Conservation (phyloP, 352 stramenopile genomes). For the Globisporangium acanthophoron region DNA sequence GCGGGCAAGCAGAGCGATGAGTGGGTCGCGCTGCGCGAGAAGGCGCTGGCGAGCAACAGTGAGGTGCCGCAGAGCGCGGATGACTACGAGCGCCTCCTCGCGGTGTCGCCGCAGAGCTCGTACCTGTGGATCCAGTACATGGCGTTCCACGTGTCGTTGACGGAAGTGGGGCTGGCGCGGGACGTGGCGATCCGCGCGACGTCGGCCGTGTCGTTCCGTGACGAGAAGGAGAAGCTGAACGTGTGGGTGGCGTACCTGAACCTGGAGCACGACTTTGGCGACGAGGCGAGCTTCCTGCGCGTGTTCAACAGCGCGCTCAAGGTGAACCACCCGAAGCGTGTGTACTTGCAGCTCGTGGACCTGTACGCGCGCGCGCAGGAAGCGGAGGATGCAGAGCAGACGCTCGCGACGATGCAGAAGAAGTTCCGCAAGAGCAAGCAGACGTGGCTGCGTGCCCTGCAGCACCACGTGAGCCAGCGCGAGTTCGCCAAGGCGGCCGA, state of each 20-base stretch:
- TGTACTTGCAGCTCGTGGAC: slow-evolving; percentile 94
- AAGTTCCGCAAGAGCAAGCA: slow-evolving; percentile 91
- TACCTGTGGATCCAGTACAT: slow-evolving; percentile 98
- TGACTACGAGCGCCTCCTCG: slow-evolving; percentile 95
- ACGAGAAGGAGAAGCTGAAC: slow-evolving; percentile 97
- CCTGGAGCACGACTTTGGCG: slow-evolving; percentile 95
- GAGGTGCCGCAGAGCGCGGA: slow-evolving; percentile 89
- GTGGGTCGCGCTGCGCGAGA: slow-evolving; percentile 92
- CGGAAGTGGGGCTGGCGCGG: slow-evolving; percentile 89
- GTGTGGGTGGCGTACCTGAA: slow-evolving; percentile 95
- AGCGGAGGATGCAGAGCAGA: slow-evolving; percentile 60
- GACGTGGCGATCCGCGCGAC: slow-evolving; percentile 92
- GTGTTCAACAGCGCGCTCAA: slow-evolving; percentile 90
- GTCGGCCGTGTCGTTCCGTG: slow-evolving; percentile 92
- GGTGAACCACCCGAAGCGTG: slow-evolving; percentile 94
- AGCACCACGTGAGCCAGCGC: slow-evolving; percentile 79
- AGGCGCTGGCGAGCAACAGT: slow-evolving; percentile 89
- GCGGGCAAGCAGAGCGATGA: slow-evolving; percentile 92
- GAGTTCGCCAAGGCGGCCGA: slow-evolving; percentile 74
- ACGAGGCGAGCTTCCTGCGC: slow-evolving; percentile 83
- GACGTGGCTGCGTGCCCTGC: slow-evolving; percentile 80
- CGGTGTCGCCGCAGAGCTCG: slow-evolving; percentile 92
- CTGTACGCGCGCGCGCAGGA: slow-evolving; percentile 80
- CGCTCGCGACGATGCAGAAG: slow-evolving; percentile 86
- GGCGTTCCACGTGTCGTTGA: slow-evolving; percentile 95